Conservation (phyloP, 179 eudicot species). For the Beta corolliflora region DNA sequence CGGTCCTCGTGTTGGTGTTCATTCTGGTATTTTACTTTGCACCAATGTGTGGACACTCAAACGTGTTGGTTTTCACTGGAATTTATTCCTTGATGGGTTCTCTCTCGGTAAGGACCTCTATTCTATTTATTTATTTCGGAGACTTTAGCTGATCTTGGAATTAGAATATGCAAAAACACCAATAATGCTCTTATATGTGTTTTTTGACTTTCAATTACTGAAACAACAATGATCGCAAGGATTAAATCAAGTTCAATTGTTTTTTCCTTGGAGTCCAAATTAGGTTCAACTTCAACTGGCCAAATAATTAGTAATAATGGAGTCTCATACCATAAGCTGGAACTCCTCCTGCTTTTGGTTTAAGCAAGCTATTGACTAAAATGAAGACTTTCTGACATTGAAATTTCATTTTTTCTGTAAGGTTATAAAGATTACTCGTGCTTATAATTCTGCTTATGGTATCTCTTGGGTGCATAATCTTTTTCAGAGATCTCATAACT, state of each 20-base stretch:
- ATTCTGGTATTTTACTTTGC: conserved; percentile 55
- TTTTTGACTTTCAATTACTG: not conserved
- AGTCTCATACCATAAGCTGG: not conserved
- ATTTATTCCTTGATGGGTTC: conserved; percentile 81
- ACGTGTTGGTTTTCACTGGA: conserved; percentile 65
- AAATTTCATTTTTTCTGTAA: not conserved
- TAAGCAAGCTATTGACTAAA: not conserved
- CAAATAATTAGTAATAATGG: not conserved
- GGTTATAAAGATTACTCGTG: no score
- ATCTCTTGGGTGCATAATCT: not conserved
- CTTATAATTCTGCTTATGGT: no score
- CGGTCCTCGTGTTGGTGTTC: conserved; percentile 56
- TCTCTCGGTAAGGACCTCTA: conserved; percentile 58
- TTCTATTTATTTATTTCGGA: not conserved
- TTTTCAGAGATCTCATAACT: not conserved
- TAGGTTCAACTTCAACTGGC: not conserved
- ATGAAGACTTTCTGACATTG: not conserved
- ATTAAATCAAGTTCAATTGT: not conserved
- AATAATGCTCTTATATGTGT: not conserved
- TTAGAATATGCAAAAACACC: not conserved
- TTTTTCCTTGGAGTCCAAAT: not conserved
- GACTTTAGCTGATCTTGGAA: not conserved
- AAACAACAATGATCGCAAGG: not conserved
- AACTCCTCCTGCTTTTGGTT: conserved; percentile 1
- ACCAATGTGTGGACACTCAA: conserved; percentile 58